Conservation (phyloP, 2,329 filamentous ascomycete genomes). For the Juglanconis oblonga region DNA sequence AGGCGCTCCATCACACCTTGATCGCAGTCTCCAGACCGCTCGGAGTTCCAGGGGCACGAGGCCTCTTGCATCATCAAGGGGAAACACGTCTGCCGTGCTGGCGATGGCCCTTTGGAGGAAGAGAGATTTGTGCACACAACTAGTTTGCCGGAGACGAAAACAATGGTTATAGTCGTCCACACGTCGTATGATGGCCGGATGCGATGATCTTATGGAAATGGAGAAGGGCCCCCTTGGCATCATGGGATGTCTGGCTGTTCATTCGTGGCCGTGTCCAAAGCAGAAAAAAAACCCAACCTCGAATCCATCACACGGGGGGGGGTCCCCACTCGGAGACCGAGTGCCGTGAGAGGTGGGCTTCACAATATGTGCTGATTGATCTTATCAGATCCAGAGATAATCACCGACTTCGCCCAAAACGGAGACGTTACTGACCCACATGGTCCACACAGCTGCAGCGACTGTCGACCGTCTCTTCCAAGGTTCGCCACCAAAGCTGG, state of each 20-base stretch:
- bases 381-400: slow-evolving; percentile 56
- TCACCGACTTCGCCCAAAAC: slow-evolving; percentile 38
- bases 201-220: neutral
- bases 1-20: slow-evolving; percentile 7
- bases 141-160: no score
- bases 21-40: neutral
- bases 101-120: neutral
- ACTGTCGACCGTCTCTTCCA: slow-evolving; percentile 12
- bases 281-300: neutral
- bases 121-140: no score
- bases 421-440: slow-evolving; percentile 17
- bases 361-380: slow-evolving; percentile 32
- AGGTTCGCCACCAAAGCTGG: slow-evolving; percentile 4
- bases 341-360: neutral
- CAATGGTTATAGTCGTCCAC: no score
- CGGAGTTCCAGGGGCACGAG: neutral
- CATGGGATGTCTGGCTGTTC: neutral
- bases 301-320: neutral
- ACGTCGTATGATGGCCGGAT: no score
- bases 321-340: slow-evolving; percentile 1
- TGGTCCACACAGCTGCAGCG: neutral
- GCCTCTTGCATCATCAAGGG: neutral
- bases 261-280: neutral
- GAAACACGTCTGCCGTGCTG: neutral
- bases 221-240: neutral